Conservation (phyloP, 768 basidiomycete species). For the Hygrocybe punicea region DNA sequence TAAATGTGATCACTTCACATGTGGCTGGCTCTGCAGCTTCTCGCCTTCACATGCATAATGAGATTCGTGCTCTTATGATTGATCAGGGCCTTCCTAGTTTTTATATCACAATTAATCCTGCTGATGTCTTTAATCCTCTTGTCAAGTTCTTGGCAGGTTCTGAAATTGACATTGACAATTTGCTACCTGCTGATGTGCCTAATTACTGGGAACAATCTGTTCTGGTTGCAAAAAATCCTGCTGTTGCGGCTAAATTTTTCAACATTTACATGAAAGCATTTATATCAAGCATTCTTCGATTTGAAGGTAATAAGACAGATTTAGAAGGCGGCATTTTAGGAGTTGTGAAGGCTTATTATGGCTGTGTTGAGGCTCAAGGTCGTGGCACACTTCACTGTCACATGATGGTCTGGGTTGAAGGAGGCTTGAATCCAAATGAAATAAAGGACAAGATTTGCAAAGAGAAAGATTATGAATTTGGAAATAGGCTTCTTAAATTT, state of each 20-base stretch:
- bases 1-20: conserved; percentile 16
- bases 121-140: conserved; percentile 41
- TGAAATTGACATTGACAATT: conserved; percentile 35
- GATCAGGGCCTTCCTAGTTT: conserved; percentile 39
- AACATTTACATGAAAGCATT: conserved; percentile 39
- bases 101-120: conserved; percentile 46
- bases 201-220: conserved; percentile 32
- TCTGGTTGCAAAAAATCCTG: conserved; percentile 40
- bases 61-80: conserved; percentile 35
- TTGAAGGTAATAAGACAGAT: conserved; percentile 8
- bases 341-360: conserved; percentile 34
- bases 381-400: conserved; percentile 41
- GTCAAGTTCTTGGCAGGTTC: conserved; percentile 38
- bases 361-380: conserved; percentile 41
- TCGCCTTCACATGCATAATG: conserved; percentile 32
- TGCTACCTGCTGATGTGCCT: conserved; percentile 34
- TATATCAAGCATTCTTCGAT: conserved; percentile 27
- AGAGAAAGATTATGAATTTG: conserved; percentile 18
- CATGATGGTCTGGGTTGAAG: conserved; percentile 40
- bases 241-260: conserved; percentile 41
- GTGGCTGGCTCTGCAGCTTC: conserved; percentile 33
- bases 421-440: conserved; percentile 30
- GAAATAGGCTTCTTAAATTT: conserved; percentile 13
- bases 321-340: conserved; percentile 34
- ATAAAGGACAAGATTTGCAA: conserved; percentile 13